Evolutionary conservation across 2,329 filamentous ascomycete genomes (phyloP).

Genomic region (Rhytidhysteron rufulum): DNA sequence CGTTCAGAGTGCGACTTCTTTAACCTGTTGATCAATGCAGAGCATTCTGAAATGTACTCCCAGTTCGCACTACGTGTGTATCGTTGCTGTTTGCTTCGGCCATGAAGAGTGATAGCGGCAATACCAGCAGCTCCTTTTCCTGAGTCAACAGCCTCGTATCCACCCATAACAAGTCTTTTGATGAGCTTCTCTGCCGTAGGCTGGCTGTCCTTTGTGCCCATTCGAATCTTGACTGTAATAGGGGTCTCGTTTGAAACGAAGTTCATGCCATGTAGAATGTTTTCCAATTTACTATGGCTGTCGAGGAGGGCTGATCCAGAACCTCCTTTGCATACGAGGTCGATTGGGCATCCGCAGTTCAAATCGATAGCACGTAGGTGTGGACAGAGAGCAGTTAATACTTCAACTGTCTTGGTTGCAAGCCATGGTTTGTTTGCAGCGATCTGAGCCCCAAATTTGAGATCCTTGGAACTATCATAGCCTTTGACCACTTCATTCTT

Average conservation of each 20-base stretch:
- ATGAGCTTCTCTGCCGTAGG: slow-evolving; percentile 79
- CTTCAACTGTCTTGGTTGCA: slow-evolving; percentile 82
- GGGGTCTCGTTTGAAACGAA: slow-evolving; percentile 84
- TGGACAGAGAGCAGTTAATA: slow-evolving; percentile 71
- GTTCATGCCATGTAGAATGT: slow-evolving; percentile 96
- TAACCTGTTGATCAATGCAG: slow-evolving; percentile 76
- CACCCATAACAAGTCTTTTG: slow-evolving; percentile 77
- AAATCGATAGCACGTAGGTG: slow-evolving; percentile 87
- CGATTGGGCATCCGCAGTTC: slow-evolving; percentile 96
- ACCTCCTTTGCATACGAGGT: slow-evolving; percentile 83
- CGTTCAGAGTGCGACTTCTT: slow-evolving; percentile 64
- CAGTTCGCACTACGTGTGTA: slow-evolving; percentile 93
- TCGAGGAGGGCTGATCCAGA: slow-evolving; percentile 93
- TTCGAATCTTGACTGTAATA: slow-evolving; percentile 92
- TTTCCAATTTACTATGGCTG: slow-evolving; percentile 79
- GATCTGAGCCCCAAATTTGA: slow-evolving; percentile 90
- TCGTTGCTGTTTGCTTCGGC: slow-evolving; percentile 86
- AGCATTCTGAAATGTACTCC: slow-evolving; percentile 88
- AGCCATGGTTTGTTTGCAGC: slow-evolving; percentile 89
- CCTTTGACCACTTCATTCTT: slow-evolving; percentile 59
- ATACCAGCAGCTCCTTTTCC: slow-evolving; percentile 66
- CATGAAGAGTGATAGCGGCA: slow-evolving; percentile 93
- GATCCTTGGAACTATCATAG: slow-evolving; percentile 78
- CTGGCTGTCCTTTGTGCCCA: slow-evolving; percentile 75
- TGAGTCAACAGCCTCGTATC: slow-evolving; percentile 63